Evolutionary conservation across 78 protist species (phyloP).

Genomic region (Dictyostelium purpureum): DNA sequence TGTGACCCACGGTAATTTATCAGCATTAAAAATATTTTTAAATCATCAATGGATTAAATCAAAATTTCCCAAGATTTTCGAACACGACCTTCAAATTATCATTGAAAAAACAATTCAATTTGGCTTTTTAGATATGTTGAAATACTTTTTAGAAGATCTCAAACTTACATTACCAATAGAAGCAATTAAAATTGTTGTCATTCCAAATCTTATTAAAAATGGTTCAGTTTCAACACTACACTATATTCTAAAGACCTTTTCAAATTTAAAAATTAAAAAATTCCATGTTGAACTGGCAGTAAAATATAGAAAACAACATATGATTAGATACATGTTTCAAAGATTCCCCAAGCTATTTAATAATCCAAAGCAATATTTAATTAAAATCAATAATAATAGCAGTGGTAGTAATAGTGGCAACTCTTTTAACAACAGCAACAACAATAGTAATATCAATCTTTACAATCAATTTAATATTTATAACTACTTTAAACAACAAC

Average conservation of each 20-base stretch:
- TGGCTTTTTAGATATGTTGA: not conserved
- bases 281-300: not conserved
- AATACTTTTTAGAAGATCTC: not conserved
- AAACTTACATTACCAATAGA: not conserved
- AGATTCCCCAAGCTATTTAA: not conserved
- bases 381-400: not conserved
- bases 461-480: too few species aligned
- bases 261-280: not conserved
- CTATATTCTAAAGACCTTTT: not conserved
- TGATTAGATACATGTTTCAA: not conserved
- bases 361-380: not conserved
- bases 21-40: not conserved
- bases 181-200: not conserved
- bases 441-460: not conserved
- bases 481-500: too few species aligned
- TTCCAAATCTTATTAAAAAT: not conserved
- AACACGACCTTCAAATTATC: not conserved
- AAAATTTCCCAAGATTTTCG: not conserved
- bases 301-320: not conserved
- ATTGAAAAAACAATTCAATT: not conserved
- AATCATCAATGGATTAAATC: not conserved
- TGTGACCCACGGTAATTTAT: not conserved
- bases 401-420: not conserved
- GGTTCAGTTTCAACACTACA: slow-evolving; percentile 2
- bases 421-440: not conserved